A percentile compares a stretch with the other conserved stretches of the same genome.
Conservation (phyloP, 345 rosid species). For the Bruguiera parviflora region DNA sequence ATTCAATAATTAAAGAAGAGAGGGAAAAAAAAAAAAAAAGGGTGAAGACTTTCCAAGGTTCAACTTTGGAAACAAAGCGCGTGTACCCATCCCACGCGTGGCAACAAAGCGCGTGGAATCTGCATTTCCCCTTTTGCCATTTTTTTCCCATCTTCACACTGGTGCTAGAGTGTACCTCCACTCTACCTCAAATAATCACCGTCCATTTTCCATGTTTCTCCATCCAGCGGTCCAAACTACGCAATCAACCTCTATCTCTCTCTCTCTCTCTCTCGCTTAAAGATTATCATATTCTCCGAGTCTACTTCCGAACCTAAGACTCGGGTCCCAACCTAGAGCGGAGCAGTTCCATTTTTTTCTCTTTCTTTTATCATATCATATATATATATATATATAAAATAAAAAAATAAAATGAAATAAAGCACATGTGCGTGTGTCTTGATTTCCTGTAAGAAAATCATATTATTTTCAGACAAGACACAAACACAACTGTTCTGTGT, state of each 20-base stretch:
- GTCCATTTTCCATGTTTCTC: slow-evolving; percentile 3
- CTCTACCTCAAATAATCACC: slow-evolving; percentile 10
- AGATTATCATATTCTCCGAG: slow-evolving; percentile 8
- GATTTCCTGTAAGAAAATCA: too few species aligned
- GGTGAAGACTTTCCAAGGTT: background rate
- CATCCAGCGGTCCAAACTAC: slow-evolving; percentile 9
- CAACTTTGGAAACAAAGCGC: too few species aligned
- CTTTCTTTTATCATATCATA: background rate
- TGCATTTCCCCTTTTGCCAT: slow-evolving; percentile 15
- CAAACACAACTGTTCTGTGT: background rate
- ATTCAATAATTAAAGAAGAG: background rate
- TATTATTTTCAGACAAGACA: slow-evolving; percentile 8
- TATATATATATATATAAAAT: background rate
- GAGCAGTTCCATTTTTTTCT: background rate
- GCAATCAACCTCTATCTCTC: background rate
- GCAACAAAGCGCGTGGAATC: slow-evolving; percentile 44
- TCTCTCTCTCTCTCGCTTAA: background rate
- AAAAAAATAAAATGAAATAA: background rate
- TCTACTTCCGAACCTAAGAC: slow-evolving; percentile 31
- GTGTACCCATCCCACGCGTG: slow-evolving; percentile 28
- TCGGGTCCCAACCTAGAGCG: slow-evolving; percentile 8
- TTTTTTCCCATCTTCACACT: slow-evolving; percentile 7
- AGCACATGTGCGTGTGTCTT: background rate
- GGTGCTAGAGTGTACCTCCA: slow-evolving; percentile 15
- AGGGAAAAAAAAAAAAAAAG: background rate